phyloP scores from a whole-genome alignment of 2,329 filamentous ascomycete genomes.

The Knufia fluminis region DNA sequence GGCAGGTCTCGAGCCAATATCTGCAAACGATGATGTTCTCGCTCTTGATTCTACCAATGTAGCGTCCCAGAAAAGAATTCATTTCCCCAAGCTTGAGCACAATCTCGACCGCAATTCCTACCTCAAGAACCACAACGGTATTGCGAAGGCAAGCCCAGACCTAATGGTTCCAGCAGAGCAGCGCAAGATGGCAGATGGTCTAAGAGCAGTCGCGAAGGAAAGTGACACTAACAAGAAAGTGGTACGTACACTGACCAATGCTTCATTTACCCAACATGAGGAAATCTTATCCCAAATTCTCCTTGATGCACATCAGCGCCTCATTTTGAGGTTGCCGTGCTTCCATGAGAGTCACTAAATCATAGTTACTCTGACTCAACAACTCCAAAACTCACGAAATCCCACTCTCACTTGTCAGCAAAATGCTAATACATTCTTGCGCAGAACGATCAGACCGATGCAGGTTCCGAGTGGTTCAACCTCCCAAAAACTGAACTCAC shows the following conservation, averaged over 20 bases:
- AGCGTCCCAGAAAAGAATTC: conserved; percentile 7
- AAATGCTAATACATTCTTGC: conserved; percentile 17
- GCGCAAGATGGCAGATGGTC: conserved; percentile 38
- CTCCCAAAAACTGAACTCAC: conserved; percentile 77
- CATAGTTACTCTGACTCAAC: conserved; percentile 62
- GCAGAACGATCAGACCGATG: conserved; percentile 51
- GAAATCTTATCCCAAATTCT: conserved; percentile 62
- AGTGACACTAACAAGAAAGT: conserved; percentile 39
- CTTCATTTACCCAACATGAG: conserved; percentile 45
- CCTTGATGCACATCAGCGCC: conserved; percentile 64
- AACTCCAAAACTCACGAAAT: background rate
- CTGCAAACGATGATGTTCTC: conserved; percentile 16
- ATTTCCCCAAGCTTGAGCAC: conserved; percentile 19
- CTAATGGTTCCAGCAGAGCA: conserved; percentile 40
- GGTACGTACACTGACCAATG: conserved; percentile 35
- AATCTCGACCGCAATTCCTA: conserved; percentile 13
- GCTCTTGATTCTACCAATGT: conserved; percentile 11
- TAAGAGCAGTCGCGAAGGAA: conserved; percentile 46
- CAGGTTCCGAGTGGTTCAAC: conserved; percentile 78
- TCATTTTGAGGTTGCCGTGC: conserved; percentile 71
- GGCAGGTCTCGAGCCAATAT: conserved; percentile 19
- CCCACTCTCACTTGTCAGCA: conserved; percentile 24
- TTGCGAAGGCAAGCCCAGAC: conserved; percentile 45
- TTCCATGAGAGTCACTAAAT: conserved; percentile 56
- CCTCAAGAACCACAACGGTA: conserved; percentile 38